Evolutionary conservation across 73 alveolate species (phyloP).

Genomic region (Halteria grandinella): DNA sequence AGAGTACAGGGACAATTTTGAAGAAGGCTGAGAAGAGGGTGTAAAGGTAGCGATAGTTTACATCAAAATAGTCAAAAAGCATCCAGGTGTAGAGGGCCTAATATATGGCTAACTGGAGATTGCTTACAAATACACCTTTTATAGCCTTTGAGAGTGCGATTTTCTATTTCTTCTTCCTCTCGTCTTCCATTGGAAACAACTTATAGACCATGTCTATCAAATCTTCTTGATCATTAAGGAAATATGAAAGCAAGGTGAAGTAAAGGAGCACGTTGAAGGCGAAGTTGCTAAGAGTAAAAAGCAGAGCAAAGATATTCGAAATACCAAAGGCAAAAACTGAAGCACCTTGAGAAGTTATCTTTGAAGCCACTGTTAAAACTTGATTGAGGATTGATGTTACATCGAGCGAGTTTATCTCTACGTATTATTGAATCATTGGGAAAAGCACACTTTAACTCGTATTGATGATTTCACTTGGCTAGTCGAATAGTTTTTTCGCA

Average conservation of each 20-base stretch:
- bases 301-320: constrained; percentile 6
- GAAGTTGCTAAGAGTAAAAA: constrained; percentile 12
- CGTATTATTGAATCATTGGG: no score
- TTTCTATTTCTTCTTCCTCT: background rate
- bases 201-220: background rate
- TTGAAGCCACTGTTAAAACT: background rate
- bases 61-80: constrained; percentile 2
- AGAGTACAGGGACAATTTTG: constrained; percentile 34
- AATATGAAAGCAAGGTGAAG: constrained; percentile 10
- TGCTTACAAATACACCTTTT: constrained; percentile 37
- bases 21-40: constrained; percentile 28
- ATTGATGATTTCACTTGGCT: no score
- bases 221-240: constrained; percentile 17
- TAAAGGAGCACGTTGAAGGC: constrained; percentile 25
- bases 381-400: background rate
- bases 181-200: background rate
- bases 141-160: constrained; percentile 1
- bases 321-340: background rate
- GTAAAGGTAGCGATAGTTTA: constrained; percentile 12
- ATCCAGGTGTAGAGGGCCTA: constrained; percentile 47
- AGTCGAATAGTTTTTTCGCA: no score
- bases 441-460: no score
- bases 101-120: constrained; percentile 22
- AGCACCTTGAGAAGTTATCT: background rate
- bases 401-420: no score